phyloP scores from a whole-genome alignment of 805 yeast genomes.

The Wickerhamiella spandovensis region DNA sequence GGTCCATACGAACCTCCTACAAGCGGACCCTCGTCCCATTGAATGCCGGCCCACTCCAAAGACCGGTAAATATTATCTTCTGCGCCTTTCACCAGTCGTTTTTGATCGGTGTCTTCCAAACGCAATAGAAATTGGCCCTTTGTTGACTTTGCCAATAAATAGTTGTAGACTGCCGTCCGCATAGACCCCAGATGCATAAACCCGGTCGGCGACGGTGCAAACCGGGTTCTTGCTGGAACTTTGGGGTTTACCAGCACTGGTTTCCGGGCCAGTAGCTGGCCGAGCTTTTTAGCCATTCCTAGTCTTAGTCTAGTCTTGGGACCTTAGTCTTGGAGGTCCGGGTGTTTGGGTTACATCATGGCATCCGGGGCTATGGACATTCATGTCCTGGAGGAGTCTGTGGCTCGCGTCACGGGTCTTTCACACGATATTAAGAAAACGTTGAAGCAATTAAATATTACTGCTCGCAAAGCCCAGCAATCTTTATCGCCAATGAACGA shows the following conservation, averaged over 20 bases:
- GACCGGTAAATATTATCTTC: slow-evolving; percentile 67
- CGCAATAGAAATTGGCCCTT: slow-evolving; percentile 71
- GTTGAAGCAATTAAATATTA: slow-evolving; percentile 38
- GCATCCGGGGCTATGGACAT: slow-evolving; percentile 33
- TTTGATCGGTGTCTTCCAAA: slow-evolving; percentile 87
- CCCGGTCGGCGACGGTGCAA: slow-evolving; percentile 98
- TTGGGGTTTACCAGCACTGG: neutral
- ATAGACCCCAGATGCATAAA: slow-evolving; percentile 84
- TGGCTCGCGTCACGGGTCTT: slow-evolving; percentile 43
- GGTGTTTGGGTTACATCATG: neutral
- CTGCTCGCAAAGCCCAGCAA: slow-evolving; percentile 42
- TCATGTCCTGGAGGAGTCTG: slow-evolving; percentile 64
- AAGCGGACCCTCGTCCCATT: slow-evolving; percentile 72
- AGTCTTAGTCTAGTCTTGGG: no score
- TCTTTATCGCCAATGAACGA: slow-evolving; percentile 61
- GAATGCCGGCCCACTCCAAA: slow-evolving; percentile 62
- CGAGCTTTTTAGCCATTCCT: slow-evolving; percentile 12
- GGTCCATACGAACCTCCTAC: slow-evolving; percentile 52
- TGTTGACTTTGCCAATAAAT: slow-evolving; percentile 62
- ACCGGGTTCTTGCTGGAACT: slow-evolving; percentile 67
- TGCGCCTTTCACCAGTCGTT: slow-evolving; percentile 66
- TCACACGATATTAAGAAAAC: slow-evolving; percentile 43
- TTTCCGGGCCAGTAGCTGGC: neutral
- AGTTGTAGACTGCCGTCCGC: slow-evolving; percentile 87
- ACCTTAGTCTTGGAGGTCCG: no score